A percentile compares a stretch with the other conserved stretches of the same genome.
Evolutionary conservation across 208 protist species (phyloP).

Genomic region (Endotrypanum monterogeii): DNA sequence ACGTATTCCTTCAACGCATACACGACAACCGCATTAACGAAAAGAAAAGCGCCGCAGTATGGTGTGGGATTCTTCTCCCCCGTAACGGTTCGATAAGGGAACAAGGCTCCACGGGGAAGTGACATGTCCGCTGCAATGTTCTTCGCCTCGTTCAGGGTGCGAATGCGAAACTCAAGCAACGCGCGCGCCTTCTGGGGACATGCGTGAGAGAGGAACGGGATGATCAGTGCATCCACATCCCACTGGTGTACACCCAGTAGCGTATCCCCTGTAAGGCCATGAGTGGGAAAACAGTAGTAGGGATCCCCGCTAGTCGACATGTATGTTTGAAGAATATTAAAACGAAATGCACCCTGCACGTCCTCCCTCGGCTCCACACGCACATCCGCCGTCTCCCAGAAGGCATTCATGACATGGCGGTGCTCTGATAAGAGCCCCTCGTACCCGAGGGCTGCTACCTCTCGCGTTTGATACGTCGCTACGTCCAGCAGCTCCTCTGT

Average conservation of each 20-base stretch:
- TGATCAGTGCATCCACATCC: conserved; percentile 87
- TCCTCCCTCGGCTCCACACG: conserved; percentile 42
- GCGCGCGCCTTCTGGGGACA: conserved; percentile 69
- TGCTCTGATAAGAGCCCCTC: conserved; percentile 71
- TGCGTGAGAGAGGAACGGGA: conserved; percentile 86
- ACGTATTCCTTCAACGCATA: conserved; percentile 84
- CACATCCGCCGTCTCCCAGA: conserved; percentile 80
- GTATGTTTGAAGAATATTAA: conserved; percentile 85
- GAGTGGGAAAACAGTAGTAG: conserved; percentile 67
- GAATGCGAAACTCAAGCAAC: conserved; percentile 86
- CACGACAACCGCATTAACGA: conserved; percentile 86
- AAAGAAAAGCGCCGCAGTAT: conserved; percentile 77
- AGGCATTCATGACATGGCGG: conserved; percentile 49
- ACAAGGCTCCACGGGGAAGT: conserved; percentile 82
- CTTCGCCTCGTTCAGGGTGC: conserved; percentile 73
- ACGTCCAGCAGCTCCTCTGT: conserved; percentile 85
- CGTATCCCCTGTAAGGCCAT: conserved; percentile 75
- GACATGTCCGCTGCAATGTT: conserved; percentile 78
- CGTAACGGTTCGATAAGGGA: conserved; percentile 81
- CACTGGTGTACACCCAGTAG: conserved; percentile 81
- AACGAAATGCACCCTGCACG: conserved; percentile 82
- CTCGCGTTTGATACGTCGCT: conserved; percentile 57
- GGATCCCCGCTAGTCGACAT: conserved; percentile 51
- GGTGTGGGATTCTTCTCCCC: conserved; percentile 73
- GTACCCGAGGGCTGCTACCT: conserved; percentile 61